Conservation (phyloP, 805 yeast species). For the Brettanomyces nanus region DNA sequence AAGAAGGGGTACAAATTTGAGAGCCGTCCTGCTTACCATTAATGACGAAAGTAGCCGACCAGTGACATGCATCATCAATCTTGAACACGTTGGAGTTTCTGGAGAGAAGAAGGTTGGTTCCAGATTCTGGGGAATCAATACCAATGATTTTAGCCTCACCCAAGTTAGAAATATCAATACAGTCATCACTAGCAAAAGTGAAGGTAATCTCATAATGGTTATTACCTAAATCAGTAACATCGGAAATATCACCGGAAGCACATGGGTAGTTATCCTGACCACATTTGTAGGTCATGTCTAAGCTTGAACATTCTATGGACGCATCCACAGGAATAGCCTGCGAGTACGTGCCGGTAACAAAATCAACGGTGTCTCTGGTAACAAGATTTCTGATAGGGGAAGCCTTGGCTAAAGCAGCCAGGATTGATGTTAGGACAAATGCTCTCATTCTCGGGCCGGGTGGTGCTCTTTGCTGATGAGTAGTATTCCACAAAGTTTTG, state of each 20-base stretch:
- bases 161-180: constrained; percentile 6
- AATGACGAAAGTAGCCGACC: constrained; percentile 16
- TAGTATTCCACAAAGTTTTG: neutral
- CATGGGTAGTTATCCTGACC: constrained; percentile 7
- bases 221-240: constrained; percentile 1
- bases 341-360: constrained; percentile 6
- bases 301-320: constrained; percentile 2
- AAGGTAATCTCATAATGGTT: constrained; percentile 4
- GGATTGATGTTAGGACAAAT: neutral
- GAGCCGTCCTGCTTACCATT: constrained; percentile 9
- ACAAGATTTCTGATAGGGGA: neutral
- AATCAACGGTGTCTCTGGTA: constrained; percentile 4
- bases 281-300: constrained; percentile 3
- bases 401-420: neutral
- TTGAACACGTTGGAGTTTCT: constrained; percentile 10
- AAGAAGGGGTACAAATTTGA: constrained; percentile 13
- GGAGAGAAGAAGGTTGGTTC: constrained; percentile 14
- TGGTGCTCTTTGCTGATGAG: neutral
- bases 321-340: constrained; percentile 1
- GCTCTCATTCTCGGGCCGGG: neutral
- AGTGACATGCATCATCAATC: constrained; percentile 18
- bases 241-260: constrained; percentile 5
- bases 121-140: constrained; percentile 15
- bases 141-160: constrained; percentile 16
- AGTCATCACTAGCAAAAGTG: constrained; percentile 4